Conservation (phyloP, 305 asterid species). For the Fraxinus paxiana region DNA sequence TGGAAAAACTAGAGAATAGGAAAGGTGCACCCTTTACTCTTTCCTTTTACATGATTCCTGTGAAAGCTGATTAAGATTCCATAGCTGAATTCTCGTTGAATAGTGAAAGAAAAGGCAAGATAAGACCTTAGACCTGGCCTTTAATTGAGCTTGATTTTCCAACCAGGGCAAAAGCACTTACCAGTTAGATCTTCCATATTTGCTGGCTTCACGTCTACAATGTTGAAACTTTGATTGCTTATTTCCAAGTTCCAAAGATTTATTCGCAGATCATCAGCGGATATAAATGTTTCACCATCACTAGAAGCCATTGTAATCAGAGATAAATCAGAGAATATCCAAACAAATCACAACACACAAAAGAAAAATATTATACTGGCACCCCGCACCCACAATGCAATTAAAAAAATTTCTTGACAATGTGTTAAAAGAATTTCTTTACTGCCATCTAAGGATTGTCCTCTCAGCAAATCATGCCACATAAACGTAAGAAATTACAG, state of each 20-base stretch:
- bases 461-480: conserved; percentile 2
- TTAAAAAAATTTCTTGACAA: not conserved
- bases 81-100: not conserved
- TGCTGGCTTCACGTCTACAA: conserved; percentile 93
- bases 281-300: conserved; percentile 96
- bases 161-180: conserved; percentile 22
- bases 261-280: conserved; percentile 95
- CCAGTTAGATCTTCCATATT: conserved; percentile 99
- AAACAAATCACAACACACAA: conserved; percentile 18
- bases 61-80: not conserved
- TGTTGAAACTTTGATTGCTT: conserved; percentile 95
- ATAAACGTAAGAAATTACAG: not conserved
- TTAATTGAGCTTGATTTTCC: not conserved
- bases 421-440: conserved; percentile 18
- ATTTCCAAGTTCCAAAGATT: conserved; percentile 99
- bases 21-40: not conserved
- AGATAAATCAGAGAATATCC: not conserved
- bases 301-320: conserved; percentile 38
- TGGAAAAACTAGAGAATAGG: not conserved
- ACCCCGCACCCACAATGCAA: not conserved
- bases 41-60: not conserved
- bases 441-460: not conserved
- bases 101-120: conserved; percentile 4
- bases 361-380: not conserved
- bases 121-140: not conserved